Evolutionary conservation across 2,329 filamentous ascomycete genomes (phyloP).

Genomic region (Xylariaceae sp.): DNA sequence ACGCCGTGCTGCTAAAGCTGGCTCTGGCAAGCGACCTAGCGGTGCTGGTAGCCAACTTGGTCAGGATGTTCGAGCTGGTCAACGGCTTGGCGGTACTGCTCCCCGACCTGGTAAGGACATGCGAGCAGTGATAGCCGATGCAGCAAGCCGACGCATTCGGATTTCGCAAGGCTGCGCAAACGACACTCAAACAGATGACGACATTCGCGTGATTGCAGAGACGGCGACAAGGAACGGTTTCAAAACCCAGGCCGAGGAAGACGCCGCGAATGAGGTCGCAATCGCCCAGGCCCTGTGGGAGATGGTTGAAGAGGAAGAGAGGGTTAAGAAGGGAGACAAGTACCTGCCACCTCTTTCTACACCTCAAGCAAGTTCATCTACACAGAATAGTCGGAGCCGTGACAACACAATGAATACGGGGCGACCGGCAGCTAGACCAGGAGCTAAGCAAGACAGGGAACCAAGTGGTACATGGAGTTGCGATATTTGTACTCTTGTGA

Average conservation of each 20-base stretch:
- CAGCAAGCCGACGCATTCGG: constrained; percentile 64
- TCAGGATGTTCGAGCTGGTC: constrained; percentile 68
- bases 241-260: constrained; percentile 78
- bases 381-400: constrained; percentile 38
- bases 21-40: constrained; percentile 69
- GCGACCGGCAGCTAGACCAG: constrained; percentile 7
- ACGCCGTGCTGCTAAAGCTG: constrained; percentile 52
- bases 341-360: constrained; percentile 47
- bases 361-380: no score
- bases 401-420: constrained; percentile 36
- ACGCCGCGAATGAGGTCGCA: constrained; percentile 81
- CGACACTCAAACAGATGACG: constrained; percentile 60
- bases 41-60: constrained; percentile 52
- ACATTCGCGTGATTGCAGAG: constrained; percentile 61
- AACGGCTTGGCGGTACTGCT: constrained; percentile 63
- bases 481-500: constrained; percentile 53
- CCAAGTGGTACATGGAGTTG: constrained; percentile 46
- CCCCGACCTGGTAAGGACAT: constrained; percentile 60
- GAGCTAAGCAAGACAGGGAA: constrained; percentile 4
- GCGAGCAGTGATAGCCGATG: constrained; percentile 66
- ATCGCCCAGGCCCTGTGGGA: constrained; percentile 85
- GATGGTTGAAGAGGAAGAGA: constrained; percentile 75
- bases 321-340: constrained; percentile 49
- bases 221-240: constrained; percentile 68
- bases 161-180: constrained; percentile 73